Evolutionary conservation across 768 basidiomycete species (phyloP).

Genomic region (Amanita inopinata): DNA sequence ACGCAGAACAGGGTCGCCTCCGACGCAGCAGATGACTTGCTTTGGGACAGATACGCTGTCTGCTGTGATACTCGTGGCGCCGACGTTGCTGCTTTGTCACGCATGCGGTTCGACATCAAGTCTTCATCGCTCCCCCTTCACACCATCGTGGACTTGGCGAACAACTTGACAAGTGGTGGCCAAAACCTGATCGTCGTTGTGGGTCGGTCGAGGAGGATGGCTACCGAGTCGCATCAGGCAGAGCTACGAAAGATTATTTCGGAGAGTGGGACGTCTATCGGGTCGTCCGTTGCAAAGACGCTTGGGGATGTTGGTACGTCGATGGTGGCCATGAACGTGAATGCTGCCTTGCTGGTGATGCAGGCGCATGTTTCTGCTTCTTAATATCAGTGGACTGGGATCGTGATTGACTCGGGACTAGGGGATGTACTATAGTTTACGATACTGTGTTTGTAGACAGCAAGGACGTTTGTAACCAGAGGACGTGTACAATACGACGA

Average conservation of each 20-base stretch:
- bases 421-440: too few species aligned
- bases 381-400: neutral
- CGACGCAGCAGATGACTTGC: slow-evolving; percentile 71
- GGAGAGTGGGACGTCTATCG: slow-evolving; percentile 31
- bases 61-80: slow-evolving; percentile 18
- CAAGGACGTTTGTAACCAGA: too few species aligned
- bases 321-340: slow-evolving; percentile 43
- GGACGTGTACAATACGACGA: too few species aligned
- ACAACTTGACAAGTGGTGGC: slow-evolving; percentile 20
- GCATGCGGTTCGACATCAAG: slow-evolving; percentile 51
- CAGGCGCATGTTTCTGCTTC: slow-evolving; percentile 28
- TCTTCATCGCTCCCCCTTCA: slow-evolving; percentile 48
- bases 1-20: slow-evolving; percentile 65
- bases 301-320: slow-evolving; percentile 70
- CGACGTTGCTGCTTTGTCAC: slow-evolving; percentile 37
- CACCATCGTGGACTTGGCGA: slow-evolving; percentile 36
- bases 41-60: slow-evolving; percentile 59
- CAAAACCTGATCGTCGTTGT: slow-evolving; percentile 50
- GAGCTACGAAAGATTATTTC: slow-evolving; percentile 48
- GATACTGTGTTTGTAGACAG: too few species aligned
- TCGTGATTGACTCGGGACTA: neutral
- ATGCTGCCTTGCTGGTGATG: slow-evolving; percentile 44
- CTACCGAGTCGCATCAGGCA: slow-evolving; percentile 41
- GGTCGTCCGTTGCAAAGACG: slow-evolving; percentile 56
- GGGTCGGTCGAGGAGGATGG: slow-evolving; percentile 70